Base-by-base conservation (phyloP, 768 basidiomycete species). In the Serendipita sp. region DNA sequence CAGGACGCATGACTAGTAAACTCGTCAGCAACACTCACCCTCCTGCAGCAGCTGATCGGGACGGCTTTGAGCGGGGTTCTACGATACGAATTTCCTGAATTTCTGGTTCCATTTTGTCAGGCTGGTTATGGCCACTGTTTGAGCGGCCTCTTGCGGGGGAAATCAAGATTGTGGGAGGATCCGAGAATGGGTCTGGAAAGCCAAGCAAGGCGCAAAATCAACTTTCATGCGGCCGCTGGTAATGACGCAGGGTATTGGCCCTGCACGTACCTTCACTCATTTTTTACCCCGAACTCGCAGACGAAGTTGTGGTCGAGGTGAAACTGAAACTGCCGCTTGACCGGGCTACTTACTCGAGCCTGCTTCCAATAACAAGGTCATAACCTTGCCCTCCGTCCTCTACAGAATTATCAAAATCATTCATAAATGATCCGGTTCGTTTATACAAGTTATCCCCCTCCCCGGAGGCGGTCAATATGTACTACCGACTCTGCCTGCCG, bases 21-120 rank as follows among this genome's bases (percentile, higher is more conserved):
- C 63, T 63, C 65, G 68, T 68, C 38, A 24, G 18, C 37, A 41
- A 66, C 66, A 70, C 66, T 38, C 62, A 78, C 79, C 66, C 71
- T 81, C 81, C 75, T 65, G 64, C 70, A 73, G 68, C 78, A 69
- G 45, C 47, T 24, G 30, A 85, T 86, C 70, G 84, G 81, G 68
- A 81, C 84, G 67, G 86, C 80, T 68, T 75, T 77, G 54, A 82
- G 74, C 70, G 82, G 81, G 28, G 72, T 68, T 68, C 78, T 77
- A 63, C 82, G 73, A 64, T 77, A 68, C 53, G 76, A 72, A 66
- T 78, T 77, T 34, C 75, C 69, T 45, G 78, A 73, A 58, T 78
- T 80, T 69, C 86, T 74, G 65, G 79, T 78, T 38, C 37, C 28
- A 87, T 85, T 60, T 86, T 85, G 66, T 89, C 85, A 68, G 83